Conservation (phyloP, 2,329 filamentous ascomycete species). For the Ophiostoma quercus region DNA sequence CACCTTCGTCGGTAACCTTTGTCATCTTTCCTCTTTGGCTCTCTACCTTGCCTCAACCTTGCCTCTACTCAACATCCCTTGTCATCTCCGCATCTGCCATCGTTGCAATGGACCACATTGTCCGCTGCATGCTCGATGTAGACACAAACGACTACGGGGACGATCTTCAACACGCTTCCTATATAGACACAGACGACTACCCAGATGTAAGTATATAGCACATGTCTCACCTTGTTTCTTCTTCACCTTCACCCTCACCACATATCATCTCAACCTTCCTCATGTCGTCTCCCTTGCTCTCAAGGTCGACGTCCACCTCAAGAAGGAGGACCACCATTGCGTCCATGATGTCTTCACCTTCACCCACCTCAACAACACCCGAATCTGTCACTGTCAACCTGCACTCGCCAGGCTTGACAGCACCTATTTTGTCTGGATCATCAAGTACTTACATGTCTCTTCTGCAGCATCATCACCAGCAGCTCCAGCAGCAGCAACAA, state of each 20-base stretch:
- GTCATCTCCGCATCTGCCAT: not conserved
- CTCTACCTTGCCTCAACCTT: not conserved
- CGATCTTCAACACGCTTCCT: constrained; percentile 34
- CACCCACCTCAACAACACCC: not conserved
- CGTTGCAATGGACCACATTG: constrained; percentile 55
- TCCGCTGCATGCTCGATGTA: constrained; percentile 49
- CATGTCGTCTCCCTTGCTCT: constrained; percentile 1
- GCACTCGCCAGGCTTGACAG: not conserved
- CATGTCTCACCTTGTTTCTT: constrained; percentile 23
- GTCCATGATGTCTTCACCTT: not conserved
- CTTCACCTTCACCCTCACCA: not conserved
- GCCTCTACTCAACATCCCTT: not conserved
- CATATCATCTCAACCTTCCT: not conserved
- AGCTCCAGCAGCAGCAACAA: not conserved
- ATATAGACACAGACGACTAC: constrained; percentile 49
- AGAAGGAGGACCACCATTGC: not conserved
- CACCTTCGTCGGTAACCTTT: not conserved
- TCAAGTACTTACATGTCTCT: constrained; percentile 25
- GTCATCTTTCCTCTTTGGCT: not conserved
- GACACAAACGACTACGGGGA: not conserved
- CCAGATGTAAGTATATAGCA: constrained; percentile 31
- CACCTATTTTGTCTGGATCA: not conserved
- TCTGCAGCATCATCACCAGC: constrained; percentile 26
- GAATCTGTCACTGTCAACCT: not conserved
- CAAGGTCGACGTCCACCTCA: not conserved